Evolutionary conservation across 2,329 filamentous ascomycete genomes (phyloP), one percentile per base, ranked within the genome.

Genomic region (Sporothrix dimorphospora): DNA sequence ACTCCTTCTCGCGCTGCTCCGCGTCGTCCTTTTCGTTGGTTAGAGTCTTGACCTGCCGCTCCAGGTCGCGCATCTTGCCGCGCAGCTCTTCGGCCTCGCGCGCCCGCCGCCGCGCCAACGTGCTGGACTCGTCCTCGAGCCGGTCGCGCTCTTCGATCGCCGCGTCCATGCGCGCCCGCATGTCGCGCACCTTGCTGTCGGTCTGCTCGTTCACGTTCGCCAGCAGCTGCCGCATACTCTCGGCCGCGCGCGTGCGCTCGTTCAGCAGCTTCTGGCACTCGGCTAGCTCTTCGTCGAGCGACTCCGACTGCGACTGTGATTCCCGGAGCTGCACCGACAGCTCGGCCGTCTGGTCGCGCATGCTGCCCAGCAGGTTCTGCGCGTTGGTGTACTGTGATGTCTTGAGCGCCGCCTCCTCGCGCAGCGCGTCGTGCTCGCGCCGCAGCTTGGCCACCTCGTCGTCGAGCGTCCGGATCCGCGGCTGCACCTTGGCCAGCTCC

Each of bases 91-190:
- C 96, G 3, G 93, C 85, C 83, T 98, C 96, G 65, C 94, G 87
- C 7, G 92, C 89, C 73, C 91, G 90, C 57, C 92, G 88, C 69
- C 95, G 88, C 14, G 91, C 92, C 66, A 92, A 86, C 0, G 90
- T 92, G 77, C 90, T 93, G 2, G 94, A 90, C 81, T 98, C 94
- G 74, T 98, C 94, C 81, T 99, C 95, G 1, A 94, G 91, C 2
- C 94, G 90, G 79, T 99, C 96, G 21, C 96, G 89, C 81, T 99
- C 96, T 79, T 98, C 94, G n/a, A 97, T 87, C 0, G 94, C 94
- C 1, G 92, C 86, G 78, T 98, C 95, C 86, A 98, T 91, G 1
- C 92, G 90, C 72, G 93, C 90, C 70, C 93, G 91, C 90, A 97
- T 96, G 75, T 98, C 95, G 38, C 93, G 90, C 21, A 97, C 88